A percentile compares a stretch with the other conserved stretches of the same genome.
These are phyloP conservation scores for Coniochaeta prunicola DNA, from an alignment of 2,329 filamentous ascomycete species.

Conservation along the genomic window DNA sequence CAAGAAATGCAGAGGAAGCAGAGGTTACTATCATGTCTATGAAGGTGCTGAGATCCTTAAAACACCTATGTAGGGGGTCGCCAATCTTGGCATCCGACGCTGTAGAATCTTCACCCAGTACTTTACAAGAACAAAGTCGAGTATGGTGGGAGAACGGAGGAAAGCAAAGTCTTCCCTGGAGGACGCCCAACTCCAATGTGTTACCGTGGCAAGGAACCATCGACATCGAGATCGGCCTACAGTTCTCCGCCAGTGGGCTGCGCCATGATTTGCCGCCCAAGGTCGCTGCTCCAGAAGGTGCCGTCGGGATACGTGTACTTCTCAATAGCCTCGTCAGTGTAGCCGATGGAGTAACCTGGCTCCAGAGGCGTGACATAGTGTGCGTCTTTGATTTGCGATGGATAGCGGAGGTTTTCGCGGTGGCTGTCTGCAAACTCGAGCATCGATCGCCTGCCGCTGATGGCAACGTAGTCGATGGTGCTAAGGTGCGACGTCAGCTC, in stretches of 20 bases:
- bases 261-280: conserved; percentile 20
- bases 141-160: no score
- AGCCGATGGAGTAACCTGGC: conserved; percentile 57
- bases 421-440: conserved; percentile 90
- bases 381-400: conserved; percentile 71
- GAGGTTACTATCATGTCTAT: conserved; percentile 7
- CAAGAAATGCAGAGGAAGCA: conserved; percentile 21
- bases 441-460: conserved; percentile 74
- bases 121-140: no score
- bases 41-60: not conserved
- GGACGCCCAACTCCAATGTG: no score
- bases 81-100: no score
- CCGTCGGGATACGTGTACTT: conserved; percentile 21
- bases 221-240: not conserved
- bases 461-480: conserved; percentile 88
- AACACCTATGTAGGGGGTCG: no score
- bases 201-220: no score
- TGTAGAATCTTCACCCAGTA: no score
- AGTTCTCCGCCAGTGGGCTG: conserved; percentile 21
- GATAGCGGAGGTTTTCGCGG: conserved; percentile 87
- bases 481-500: conserved; percentile 92
- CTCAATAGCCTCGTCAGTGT: conserved; percentile 20
- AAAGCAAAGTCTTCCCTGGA: no score
- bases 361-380: conserved; percentile 82
- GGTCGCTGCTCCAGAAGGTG: conserved; percentile 21